A percentile compares a stretch with the other conserved stretches of the same genome.
phyloP scores from a whole-genome alignment of 495 filamentous ascomycete species.

The Talaromyces thailandensis region DNA sequence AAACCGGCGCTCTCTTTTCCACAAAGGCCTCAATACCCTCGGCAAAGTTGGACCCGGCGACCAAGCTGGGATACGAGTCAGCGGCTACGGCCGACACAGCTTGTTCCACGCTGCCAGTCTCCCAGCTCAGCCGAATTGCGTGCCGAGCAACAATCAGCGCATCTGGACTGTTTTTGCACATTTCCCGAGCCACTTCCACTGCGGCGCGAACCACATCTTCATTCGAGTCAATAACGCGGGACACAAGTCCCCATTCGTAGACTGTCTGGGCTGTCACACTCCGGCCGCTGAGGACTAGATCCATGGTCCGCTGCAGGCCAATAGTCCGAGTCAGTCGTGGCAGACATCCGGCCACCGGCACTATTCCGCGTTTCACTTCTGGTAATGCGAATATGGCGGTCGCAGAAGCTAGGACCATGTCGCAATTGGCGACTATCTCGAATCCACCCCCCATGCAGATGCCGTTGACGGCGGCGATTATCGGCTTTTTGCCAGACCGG shows the following conservation, averaged over 20 bases:
- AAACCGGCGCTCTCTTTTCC: conserved; percentile 64
- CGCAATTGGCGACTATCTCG: conserved; percentile 64
- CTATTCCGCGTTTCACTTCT: conserved; percentile 62
- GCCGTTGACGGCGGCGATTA: conserved; percentile 72
- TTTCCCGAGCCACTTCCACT: conserved; percentile 36
- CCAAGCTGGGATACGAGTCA: conserved; percentile 50
- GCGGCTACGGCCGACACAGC: conserved; percentile 48
- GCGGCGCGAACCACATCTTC: conserved; percentile 38
- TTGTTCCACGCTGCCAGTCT: conserved; percentile 54
- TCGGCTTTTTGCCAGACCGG: conserved; percentile 42
- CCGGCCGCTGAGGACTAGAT: conserved; percentile 60
- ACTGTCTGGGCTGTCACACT: conserved; percentile 49
- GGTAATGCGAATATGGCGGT: conserved; percentile 53
- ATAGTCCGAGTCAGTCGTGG: conserved; percentile 62
- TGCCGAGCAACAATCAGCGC: conserved; percentile 55
- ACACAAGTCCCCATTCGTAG: conserved; percentile 60
- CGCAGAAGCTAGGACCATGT: conserved; percentile 53
- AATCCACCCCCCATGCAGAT: conserved; percentile 65
- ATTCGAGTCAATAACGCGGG: conserved; percentile 46
- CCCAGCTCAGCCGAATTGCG: conserved; percentile 61
- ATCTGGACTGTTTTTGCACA: conserved; percentile 58
- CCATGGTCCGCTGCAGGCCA: conserved; percentile 59
- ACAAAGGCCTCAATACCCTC: conserved; percentile 76
- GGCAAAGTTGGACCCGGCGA: conserved; percentile 61
- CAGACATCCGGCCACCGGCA: conserved; percentile 60